Conservation (phyloP, 305 asterid species). For the Solanum hybrid region DNA sequence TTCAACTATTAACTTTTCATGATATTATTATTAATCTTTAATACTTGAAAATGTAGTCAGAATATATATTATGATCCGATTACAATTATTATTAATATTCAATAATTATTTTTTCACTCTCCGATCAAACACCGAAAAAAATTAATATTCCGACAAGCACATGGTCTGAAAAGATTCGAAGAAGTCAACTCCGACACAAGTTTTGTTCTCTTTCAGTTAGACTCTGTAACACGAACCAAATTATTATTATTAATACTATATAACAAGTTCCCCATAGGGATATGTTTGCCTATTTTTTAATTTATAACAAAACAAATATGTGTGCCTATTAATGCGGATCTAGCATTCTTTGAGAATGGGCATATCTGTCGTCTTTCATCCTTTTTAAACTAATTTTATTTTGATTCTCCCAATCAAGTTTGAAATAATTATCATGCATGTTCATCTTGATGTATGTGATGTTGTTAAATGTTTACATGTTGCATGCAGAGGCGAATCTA, state of each 20-base stretch:
- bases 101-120: not conserved
- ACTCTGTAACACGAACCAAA: not conserved
- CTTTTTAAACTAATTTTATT: not conserved
- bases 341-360: constrained; percentile 69
- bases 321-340: constrained; percentile 83
- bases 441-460: not conserved
- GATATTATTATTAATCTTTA: not conserved
- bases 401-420: not conserved
- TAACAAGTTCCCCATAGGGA: constrained; percentile 29
- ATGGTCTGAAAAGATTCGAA: constrained; percentile 13
- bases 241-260: not conserved
- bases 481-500: too few relatives aligned
- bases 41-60: not conserved
- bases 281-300: constrained; percentile 44
- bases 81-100: not conserved
- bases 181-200: constrained; percentile 36
- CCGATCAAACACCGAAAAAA: not conserved
- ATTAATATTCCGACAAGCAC: not conserved
- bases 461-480: not conserved
- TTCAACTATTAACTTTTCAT: not conserved
- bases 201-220: constrained; percentile 8
- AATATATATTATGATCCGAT: not conserved
- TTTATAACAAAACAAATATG: constrained; percentile 9
- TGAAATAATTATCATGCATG: not conserved
- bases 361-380: constrained; percentile 64